Conservation (phyloP, 305 asterid species). For the Petunia hybrid region DNA sequence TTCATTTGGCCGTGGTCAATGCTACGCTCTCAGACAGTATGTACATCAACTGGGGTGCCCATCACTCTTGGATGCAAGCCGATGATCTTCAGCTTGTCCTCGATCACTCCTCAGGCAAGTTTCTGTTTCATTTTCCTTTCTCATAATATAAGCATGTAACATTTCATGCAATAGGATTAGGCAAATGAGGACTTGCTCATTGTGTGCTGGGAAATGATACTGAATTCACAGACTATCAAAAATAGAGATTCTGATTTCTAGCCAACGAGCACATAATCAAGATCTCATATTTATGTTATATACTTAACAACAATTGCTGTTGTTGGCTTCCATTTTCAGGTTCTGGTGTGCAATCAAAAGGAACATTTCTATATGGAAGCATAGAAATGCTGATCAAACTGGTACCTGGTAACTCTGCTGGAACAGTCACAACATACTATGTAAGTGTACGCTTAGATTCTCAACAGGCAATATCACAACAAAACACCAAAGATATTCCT, state of each 20-base stretch:
- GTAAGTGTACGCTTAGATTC: slow-evolving; percentile 41
- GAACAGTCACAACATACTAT: slow-evolving; percentile 76
- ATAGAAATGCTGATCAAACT: slow-evolving; percentile 72
- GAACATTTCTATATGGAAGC: slow-evolving; percentile 64
- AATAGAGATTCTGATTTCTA: neutral
- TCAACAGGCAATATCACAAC: neutral
- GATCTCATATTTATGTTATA: neutral
- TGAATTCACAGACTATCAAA: no score
- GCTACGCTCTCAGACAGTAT: slow-evolving; percentile 28
- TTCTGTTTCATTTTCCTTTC: neutral
- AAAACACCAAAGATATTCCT: neutral
- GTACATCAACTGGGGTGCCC: slow-evolving; percentile 55
- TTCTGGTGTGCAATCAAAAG: slow-evolving; percentile 66
- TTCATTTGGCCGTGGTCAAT: neutral
- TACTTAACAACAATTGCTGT: neutral
- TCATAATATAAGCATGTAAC: neutral
- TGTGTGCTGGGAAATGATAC: no score
- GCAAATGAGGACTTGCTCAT: no score
- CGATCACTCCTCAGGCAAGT: slow-evolving; percentile 58
- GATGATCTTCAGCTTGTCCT: slow-evolving; percentile 61
- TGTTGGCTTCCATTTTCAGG: slow-evolving; percentile 43
- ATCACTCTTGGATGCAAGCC: slow-evolving; percentile 47
- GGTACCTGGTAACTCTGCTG: slow-evolving; percentile 73
- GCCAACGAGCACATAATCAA: neutral
- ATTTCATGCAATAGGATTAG: no score